Percentiles rank a stretch among this genome's conserved stretches.
Evolutionary conservation across 2,329 filamentous ascomycete genomes (phyloP).

Genomic region (Magnaporthiopsis incrustans): DNA sequence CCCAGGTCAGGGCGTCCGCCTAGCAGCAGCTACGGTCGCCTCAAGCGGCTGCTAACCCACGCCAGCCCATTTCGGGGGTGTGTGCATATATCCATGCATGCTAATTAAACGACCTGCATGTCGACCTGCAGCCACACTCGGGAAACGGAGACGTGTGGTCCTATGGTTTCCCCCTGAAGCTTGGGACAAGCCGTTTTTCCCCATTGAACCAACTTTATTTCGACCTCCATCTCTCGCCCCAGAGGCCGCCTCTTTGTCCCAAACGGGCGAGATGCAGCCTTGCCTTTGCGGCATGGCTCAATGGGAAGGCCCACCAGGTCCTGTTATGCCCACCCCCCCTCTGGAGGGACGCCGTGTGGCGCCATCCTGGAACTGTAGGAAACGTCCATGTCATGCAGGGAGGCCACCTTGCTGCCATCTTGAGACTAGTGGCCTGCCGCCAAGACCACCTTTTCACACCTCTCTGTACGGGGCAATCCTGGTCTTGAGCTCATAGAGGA

Average conservation of each 20-base stretch:
- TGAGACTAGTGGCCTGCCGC: neutral
- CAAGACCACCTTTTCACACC: slow-evolving; percentile 20
- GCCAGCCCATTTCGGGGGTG: neutral
- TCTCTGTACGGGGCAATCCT: slow-evolving; percentile 61
- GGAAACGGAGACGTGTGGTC: neutral
- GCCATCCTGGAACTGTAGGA: neutral
- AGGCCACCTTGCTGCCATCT: neutral
- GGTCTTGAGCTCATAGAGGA: slow-evolving; percentile 71
- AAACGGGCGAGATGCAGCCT: neutral
- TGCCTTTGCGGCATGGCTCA: neutral
- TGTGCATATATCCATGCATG: neutral
- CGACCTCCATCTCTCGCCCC: neutral
- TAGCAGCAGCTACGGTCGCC: neutral
- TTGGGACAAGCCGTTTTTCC: neutral
- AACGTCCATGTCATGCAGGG: neutral
- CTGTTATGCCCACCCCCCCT: neutral
- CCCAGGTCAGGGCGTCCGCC: too few relatives aligned
- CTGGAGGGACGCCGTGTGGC: neutral
- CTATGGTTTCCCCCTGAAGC: neutral
- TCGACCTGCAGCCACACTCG: neutral
- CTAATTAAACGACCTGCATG: neutral
- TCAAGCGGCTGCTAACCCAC: neutral
- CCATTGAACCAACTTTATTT: neutral
- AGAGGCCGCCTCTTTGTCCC: neutral
- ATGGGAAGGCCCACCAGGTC: neutral